These are phyloP conservation scores for Chaetomiaceae sp. DNA, from an alignment of 2,329 filamentous ascomycete species.

Conservation along the genomic window DNA sequence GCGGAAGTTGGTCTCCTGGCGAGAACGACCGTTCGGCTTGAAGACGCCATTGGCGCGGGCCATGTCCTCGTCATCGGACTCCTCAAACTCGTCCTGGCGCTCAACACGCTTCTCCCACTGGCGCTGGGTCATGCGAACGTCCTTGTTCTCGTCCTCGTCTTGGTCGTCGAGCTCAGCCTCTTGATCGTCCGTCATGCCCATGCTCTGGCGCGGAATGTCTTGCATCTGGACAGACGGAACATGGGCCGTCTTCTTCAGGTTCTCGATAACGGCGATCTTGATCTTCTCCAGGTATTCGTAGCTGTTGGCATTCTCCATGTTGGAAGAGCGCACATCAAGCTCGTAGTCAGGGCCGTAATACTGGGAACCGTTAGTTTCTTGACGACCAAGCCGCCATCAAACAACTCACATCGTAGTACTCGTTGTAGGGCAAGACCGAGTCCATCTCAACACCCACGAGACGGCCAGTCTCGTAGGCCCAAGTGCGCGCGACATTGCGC, in stretches of 20 bases:
- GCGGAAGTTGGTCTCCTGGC: constrained; percentile 50
- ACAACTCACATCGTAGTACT: constrained; percentile 73
- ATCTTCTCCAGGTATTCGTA: constrained; percentile 77
- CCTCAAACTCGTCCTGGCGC: constrained; percentile 75
- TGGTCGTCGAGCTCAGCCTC: constrained; percentile 62
- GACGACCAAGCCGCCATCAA: background rate
- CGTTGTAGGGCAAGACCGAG: constrained; percentile 85
- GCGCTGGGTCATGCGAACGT: constrained; percentile 75
- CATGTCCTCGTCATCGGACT: constrained; percentile 87
- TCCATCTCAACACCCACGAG: constrained; percentile 80
- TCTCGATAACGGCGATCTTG: constrained; percentile 76
- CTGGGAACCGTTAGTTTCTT: constrained; percentile 39
- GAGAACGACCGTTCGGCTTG: constrained; percentile 39
- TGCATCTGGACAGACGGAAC: constrained; percentile 91
- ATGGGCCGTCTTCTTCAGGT: constrained; percentile 78
- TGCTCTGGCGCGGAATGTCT: constrained; percentile 61
- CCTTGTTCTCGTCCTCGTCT: constrained; percentile 83
- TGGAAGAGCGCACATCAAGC: constrained; percentile 81
- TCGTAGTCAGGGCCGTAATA: constrained; percentile 91
- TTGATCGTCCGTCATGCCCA: constrained; percentile 63
- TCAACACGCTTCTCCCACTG: constrained; percentile 75
- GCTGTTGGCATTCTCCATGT: constrained; percentile 88
- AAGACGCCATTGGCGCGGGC: constrained; percentile 67
- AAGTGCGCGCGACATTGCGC: constrained; percentile 92
- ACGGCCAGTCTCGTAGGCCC: constrained; percentile 93